Evolutionary conservation across 108 stramenopile genomes (phyloP).

Genomic region (Stephanodiscus triporus): DNA sequence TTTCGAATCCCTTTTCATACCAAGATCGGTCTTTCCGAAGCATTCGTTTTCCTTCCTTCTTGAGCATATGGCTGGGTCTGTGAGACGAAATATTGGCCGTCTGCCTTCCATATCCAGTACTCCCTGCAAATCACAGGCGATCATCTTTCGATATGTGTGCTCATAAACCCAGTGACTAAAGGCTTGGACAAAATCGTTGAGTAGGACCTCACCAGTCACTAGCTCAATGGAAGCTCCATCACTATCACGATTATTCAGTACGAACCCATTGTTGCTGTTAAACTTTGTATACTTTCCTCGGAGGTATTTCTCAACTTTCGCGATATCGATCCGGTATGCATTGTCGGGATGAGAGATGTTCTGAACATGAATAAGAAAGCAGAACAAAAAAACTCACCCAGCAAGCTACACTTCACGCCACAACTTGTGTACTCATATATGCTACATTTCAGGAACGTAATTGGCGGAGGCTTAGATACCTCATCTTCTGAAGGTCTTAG

Average conservation of each 20-base stretch:
- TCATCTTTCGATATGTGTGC: slow-evolving; percentile 17
- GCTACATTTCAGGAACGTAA: slow-evolving; percentile 45
- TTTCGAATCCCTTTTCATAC: slow-evolving; percentile 36
- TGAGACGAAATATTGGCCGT: slow-evolving; percentile 38
- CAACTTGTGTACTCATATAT: slow-evolving; percentile 33
- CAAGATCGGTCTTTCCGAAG: slow-evolving; percentile 48
- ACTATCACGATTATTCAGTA: slow-evolving; percentile 15
- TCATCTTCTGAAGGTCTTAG: slow-evolving; percentile 26
- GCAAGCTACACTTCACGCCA: slow-evolving; percentile 29
- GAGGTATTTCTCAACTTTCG: slow-evolving; percentile 50
- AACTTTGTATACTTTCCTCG: slow-evolving; percentile 60
- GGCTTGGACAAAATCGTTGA: slow-evolving; percentile 50
- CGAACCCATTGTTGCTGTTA: slow-evolving; percentile 63
- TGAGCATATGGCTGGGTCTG: slow-evolving; percentile 53
- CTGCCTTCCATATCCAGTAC: slow-evolving; percentile 46
- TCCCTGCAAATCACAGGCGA: slow-evolving; percentile 50
- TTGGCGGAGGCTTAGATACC: slow-evolving; percentile 30
- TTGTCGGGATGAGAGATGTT: too few species aligned
- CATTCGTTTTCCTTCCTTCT: slow-evolving; percentile 9
- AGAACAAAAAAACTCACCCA: too few species aligned
- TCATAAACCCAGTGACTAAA: slow-evolving; percentile 55
- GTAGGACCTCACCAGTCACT: slow-evolving; percentile 23
- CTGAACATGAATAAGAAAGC: too few species aligned
- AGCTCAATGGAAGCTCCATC: slow-evolving; percentile 32
- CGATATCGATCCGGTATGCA: too few species aligned